phyloP scores from a whole-genome alignment of 805 yeast species.

The Spencermartinsiella europaea region DNA sequence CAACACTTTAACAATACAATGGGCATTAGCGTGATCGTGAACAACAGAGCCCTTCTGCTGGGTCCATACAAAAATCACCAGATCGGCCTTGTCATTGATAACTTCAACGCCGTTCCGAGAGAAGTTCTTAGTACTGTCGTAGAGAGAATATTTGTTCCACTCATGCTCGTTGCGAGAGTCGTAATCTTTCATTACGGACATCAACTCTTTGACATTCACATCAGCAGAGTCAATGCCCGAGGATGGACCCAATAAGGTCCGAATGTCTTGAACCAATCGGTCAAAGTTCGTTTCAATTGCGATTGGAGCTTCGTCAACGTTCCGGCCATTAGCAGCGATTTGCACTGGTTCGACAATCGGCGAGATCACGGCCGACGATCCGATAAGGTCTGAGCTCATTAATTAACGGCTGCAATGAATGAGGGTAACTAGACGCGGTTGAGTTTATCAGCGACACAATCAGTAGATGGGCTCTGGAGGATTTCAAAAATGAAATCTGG shows the following conservation, averaged over 20 bases:
- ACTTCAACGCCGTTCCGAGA: constrained; percentile 71
- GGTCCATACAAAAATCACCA: constrained; percentile 63
- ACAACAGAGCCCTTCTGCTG: constrained; percentile 60
- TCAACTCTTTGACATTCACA: constrained; percentile 47
- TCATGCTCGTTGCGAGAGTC: constrained; percentile 37
- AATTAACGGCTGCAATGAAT: too few species aligned
- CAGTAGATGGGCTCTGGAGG: too few species aligned
- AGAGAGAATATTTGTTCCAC: constrained; percentile 55
- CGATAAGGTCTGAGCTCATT: neutral
- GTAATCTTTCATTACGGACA: constrained; percentile 44
- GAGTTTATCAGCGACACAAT: too few species aligned
- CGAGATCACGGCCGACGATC: neutral
- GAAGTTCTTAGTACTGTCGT: constrained; percentile 45
- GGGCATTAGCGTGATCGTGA: constrained; percentile 74
- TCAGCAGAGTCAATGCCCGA: constrained; percentile 40
- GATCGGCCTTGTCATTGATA: constrained; percentile 67
- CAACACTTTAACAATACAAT: constrained; percentile 67
- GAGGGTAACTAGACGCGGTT: too few species aligned
- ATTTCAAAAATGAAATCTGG: too few species aligned
- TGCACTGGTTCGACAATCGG: neutral
- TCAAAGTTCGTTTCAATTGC: constrained; percentile 3
- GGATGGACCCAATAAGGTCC: constrained; percentile 33
- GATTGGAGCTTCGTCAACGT: too few species aligned
- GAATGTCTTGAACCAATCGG: constrained; percentile 31
- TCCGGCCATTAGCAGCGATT: neutral